Percentiles rank a stretch among this genome's conserved stretches.
Evolutionary conservation across 2,329 filamentous ascomycete species (phyloP).

Genomic region (Thielaviopsis musarum): DNA sequence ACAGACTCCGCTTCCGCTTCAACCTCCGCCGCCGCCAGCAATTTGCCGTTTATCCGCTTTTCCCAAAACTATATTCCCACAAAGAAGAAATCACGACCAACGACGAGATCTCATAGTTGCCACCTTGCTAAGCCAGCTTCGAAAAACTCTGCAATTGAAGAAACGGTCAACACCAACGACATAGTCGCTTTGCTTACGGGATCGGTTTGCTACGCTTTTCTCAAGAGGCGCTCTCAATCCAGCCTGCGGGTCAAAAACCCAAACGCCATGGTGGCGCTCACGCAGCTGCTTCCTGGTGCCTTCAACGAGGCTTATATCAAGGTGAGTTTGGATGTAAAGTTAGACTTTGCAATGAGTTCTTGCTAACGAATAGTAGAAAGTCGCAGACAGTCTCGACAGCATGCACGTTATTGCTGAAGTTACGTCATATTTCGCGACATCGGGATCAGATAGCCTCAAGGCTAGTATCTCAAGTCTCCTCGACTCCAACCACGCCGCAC

Average conservation of each 20-base stretch:
- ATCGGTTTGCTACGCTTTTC: constrained; percentile 2
- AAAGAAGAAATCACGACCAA: not conserved
- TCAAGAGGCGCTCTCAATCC: not conserved
- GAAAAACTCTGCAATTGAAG: not conserved
- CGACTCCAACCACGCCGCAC: not conserved
- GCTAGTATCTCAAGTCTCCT: constrained; percentile 3
- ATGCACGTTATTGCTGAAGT: constrained; percentile 11
- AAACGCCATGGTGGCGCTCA: constrained; percentile 3
- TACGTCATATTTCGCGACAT: constrained; percentile 9
- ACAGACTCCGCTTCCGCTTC: not conserved
- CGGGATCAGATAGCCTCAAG: constrained; percentile 9
- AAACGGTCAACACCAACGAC: not conserved
- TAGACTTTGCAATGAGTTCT: not conserved
- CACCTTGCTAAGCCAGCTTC: not conserved
- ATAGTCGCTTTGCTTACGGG: constrained; percentile 2
- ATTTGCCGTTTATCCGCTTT: constrained; percentile 8
- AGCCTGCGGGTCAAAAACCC: constrained; percentile 13
- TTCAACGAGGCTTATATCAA: constrained; percentile 9
- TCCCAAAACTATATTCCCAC: constrained; percentile 7
- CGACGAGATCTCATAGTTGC: not conserved
- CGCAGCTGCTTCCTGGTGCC: constrained; percentile 9
- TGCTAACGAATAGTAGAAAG: constrained; percentile 2
- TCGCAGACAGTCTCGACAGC: constrained; percentile 1
- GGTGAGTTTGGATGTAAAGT: constrained; percentile 3
- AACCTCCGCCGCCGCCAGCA: not conserved